Evolutionary conservation across 768 basidiomycete species (phyloP), one percentile per base, ranked within the genome.

Genomic region (Kwoniella dendrophila): DNA sequence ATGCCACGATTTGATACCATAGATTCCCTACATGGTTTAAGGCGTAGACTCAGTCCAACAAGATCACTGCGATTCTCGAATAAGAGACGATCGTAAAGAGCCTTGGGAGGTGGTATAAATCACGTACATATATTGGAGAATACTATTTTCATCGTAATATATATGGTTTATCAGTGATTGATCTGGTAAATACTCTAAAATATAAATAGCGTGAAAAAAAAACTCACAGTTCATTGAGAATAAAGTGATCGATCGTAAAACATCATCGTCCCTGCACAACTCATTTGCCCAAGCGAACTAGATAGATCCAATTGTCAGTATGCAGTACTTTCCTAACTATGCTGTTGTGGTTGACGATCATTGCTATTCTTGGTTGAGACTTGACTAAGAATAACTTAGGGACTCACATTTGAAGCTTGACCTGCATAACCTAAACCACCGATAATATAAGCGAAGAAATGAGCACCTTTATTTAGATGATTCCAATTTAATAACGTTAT

Each of bases 251-350:
- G 82, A 84, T 44, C 88, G 83, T 69, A 88, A 86, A 73, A 86
- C 85, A 69, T 86, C 82, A 75, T 90, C 87, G 66, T 88, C 85
- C 27, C 85, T 83, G 59, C 86, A 87, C 52, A 88, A 83, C 71
- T 88, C 86, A 74, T 90, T 90, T n/a, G 88, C 87, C 89, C 89
- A 89, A 14, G 86, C 86, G 70, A 90, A 89, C 59, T 64, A 33
- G 12, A 22, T 8, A 20, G 14, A 22, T 10, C 12, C 27, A 29
- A 18, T 27, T 4, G 16, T 29, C 26, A 22, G 14, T 29, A 27
- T 6, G n/a, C n/a, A n/a, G 29, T 43, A 43, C n/a, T 43, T 43
- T 43, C 36, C 36, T 8, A 8, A 8, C 18, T 10, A 61, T 8
- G 24, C n/a, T n/a, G n/a, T n/a, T n/a, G n/a, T n/a, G n/a, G n/a